Conservation (phyloP, 2,329 filamentous ascomycete species). For the Cladophialophora exuberans region DNA sequence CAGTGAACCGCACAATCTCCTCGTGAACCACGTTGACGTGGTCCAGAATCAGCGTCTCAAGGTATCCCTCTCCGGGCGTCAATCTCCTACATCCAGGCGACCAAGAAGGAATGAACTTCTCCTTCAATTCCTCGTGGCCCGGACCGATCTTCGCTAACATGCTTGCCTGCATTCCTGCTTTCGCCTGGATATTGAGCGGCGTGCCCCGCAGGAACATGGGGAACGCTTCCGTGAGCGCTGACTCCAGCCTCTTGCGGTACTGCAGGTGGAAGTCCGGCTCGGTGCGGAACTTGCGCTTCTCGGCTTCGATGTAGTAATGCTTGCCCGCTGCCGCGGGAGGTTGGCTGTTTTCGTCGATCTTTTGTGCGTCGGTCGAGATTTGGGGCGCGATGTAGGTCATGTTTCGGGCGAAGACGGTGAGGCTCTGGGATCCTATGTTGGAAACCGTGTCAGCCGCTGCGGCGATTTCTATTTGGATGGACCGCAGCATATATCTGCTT, state of each 20-base stretch:
- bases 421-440: conserved; percentile 26
- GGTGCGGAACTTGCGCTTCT: conserved; percentile 27
- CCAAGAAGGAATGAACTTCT: conserved; percentile 31
- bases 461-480: too few relatives aligned
- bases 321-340: conserved; percentile 13
- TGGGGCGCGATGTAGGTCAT: conserved; percentile 35
- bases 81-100: conserved; percentile 32
- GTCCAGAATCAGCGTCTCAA: conserved; percentile 38
- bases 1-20: conserved; percentile 30
- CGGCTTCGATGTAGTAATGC: conserved; percentile 23
- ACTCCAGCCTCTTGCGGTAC: conserved; percentile 31
- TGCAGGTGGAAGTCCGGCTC: conserved; percentile 22
- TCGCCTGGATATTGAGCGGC: conserved; percentile 40
- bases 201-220: conserved; percentile 49
- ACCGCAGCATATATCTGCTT: too few relatives aligned
- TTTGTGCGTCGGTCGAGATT: conserved; percentile 10
- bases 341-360: conserved; percentile 15
- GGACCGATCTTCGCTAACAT: conserved; percentile 32
- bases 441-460: too few relatives aligned
- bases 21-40: conserved; percentile 42
- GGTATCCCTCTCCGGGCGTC: conserved; percentile 32
- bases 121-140: conserved; percentile 27
- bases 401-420: conserved; percentile 35
- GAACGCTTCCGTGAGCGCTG: conserved; percentile 46
- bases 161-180: conserved; percentile 28